Conservation (phyloP, 148 eudicot genomes). For the Camellia lanceoleosa region DNA sequence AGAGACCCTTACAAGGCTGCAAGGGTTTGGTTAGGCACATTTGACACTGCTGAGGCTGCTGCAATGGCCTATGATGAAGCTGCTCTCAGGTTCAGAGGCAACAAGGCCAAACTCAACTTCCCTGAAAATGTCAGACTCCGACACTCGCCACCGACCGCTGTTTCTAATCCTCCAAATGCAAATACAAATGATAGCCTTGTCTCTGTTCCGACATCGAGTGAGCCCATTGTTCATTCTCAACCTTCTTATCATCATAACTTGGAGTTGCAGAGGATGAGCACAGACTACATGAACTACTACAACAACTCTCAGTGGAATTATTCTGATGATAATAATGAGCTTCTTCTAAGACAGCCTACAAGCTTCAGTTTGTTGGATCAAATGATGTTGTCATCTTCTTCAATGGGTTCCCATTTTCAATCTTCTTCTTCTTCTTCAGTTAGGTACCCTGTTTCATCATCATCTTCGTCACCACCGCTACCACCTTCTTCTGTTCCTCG, state of each 20-base stretch:
- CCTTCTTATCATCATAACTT: neutral
- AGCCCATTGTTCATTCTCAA: constrained; percentile 22
- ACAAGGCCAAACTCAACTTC: constrained; percentile 80
- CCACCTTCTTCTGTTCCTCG: neutral
- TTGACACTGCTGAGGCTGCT: constrained; percentile 73
- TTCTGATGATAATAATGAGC: too few species aligned
- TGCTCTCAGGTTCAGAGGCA: constrained; percentile 67
- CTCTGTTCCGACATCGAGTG: constrained; percentile 9
- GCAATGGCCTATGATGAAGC: constrained; percentile 78
- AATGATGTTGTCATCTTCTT: neutral
- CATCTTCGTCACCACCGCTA: constrained; percentile 5
- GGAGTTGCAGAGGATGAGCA: neutral
- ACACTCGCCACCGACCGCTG: neutral
- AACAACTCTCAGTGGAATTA: neutral
- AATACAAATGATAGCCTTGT: neutral
- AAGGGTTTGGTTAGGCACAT: constrained; percentile 83
- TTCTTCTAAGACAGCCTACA: constrained; percentile 1
- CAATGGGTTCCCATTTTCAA: constrained; percentile 2
- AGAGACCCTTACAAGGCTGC: constrained; percentile 75
- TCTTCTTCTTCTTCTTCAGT: neutral
- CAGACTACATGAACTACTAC: neutral
- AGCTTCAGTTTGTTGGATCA: constrained; percentile 7
- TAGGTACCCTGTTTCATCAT: constrained; percentile 5
- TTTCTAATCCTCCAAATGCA: constrained; percentile 14
- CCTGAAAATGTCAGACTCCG: constrained; percentile 53